These are phyloP conservation scores for Acorus gramineus DNA, from an alignment of 106 monocot species.

Conservation along the genomic window DNA sequence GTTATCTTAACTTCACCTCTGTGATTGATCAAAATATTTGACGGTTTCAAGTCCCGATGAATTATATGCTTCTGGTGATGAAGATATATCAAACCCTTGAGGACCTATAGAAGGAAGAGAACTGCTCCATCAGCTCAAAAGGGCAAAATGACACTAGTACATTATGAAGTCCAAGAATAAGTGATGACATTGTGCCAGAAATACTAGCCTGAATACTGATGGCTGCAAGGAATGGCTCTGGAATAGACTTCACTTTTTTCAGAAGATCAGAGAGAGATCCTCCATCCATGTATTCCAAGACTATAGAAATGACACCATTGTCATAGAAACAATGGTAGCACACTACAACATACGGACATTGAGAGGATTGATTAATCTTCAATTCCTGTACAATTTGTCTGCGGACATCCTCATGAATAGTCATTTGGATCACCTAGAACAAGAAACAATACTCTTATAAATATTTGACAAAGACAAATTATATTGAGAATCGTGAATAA, in stretches of 20 bases:
- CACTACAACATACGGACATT: conserved; percentile 69
- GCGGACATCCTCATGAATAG: conserved; percentile 78
- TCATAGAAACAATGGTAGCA: conserved; percentile 94
- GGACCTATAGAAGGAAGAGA: conserved; percentile 31
- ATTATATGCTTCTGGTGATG: conserved; percentile 90
- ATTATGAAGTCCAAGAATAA: background rate
- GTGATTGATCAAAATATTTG: conserved; percentile 71
- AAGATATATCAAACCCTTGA: conserved; percentile 80
- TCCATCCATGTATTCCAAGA: conserved; percentile 94
- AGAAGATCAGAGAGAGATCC: conserved; percentile 87
- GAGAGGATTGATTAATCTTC: conserved; percentile 90
- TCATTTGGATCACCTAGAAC: conserved; percentile 95
- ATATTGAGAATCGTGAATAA: background rate
- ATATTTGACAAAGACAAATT: too few species aligned
- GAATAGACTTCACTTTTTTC: conserved; percentile 81
- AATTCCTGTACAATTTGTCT: conserved; percentile 97
- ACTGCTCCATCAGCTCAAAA: background rate
- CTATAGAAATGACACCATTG: conserved; percentile 91
- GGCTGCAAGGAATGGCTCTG: conserved; percentile 92
- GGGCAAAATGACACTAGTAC: background rate
- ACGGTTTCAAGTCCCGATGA: conserved; percentile 91
- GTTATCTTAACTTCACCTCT: conserved; percentile 85
- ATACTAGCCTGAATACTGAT: conserved; percentile 68
- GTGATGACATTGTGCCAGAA: background rate
- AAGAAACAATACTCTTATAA: background rate